Evolutionary conservation across 2,329 filamentous ascomycete species (phyloP).

Genomic region (Ceratocystiopsis sp.): DNA sequence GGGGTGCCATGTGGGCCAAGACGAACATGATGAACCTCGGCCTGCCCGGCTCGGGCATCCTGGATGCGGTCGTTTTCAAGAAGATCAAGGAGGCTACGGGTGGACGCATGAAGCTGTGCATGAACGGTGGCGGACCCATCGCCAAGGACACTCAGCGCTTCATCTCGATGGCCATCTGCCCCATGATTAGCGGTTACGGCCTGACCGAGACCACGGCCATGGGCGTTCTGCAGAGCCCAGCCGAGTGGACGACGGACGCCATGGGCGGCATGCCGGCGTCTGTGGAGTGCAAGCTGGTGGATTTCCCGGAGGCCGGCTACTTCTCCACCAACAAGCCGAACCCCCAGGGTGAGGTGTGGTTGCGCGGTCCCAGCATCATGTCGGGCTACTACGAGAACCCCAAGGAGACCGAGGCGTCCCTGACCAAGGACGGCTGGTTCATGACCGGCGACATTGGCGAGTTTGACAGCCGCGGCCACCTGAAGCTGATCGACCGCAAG

Average conservation of each 20-base stretch:
- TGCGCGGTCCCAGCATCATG: conserved; percentile 57
- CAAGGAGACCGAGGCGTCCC: conserved; percentile 53
- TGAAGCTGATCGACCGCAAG: conserved; percentile 68
- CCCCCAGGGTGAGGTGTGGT: conserved; percentile 77
- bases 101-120: conserved; percentile 59
- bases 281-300: conserved; percentile 71
- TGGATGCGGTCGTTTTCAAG: conserved; percentile 73
- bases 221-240: conserved; percentile 57
- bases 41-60: conserved; percentile 46
- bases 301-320: conserved; percentile 73
- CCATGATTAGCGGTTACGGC: conserved; percentile 81
- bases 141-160: conserved; percentile 75
- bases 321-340: conserved; percentile 55
- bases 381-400: conserved; percentile 62
- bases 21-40: conserved; percentile 31
- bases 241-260: conserved; percentile 58
- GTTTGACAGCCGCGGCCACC: conserved; percentile 53
- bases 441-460: conserved; percentile 76
- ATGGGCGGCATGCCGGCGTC: conserved; percentile 58
- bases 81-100: conserved; percentile 84
- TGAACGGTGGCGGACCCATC: conserved; percentile 76
- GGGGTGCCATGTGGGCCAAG: conserved; percentile 38
- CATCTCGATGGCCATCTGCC: conserved; percentile 74
- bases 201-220: conserved; percentile 72
- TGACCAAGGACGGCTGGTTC: conserved; percentile 68